These are phyloP conservation scores for Hirschfeldia incana DNA, from an alignment of 345 rosid species.

Conservation along the genomic window DNA sequence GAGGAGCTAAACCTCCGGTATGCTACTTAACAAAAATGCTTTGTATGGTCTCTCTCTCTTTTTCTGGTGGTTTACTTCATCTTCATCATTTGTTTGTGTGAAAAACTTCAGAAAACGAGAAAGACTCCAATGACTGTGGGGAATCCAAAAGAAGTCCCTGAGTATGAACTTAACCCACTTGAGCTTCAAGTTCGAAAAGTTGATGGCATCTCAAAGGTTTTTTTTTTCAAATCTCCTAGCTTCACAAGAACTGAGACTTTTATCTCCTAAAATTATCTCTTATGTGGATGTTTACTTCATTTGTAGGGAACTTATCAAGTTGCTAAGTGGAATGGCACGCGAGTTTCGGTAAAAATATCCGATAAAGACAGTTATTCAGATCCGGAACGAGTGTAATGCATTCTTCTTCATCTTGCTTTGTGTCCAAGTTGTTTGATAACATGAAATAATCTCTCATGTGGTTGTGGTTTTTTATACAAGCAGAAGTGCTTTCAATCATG, in stretches of 20 bases:
- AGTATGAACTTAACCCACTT: constrained; percentile 89
- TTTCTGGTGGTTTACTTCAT: background rate
- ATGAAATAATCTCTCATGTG: background rate
- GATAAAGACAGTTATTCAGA: constrained; percentile 71
- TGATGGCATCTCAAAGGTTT: constrained; percentile 81
- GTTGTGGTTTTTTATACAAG: constrained; percentile 9
- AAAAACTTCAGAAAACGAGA: constrained; percentile 66
- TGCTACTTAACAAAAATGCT: background rate
- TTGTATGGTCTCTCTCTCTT: background rate
- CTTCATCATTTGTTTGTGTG: constrained; percentile 12
- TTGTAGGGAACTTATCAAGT: constrained; percentile 90
- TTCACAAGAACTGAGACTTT: background rate
- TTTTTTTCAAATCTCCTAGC: background rate
- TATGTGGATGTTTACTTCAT: background rate
- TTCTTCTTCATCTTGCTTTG: constrained; percentile 10
- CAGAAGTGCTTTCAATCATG: constrained; percentile 84
- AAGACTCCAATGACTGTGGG: constrained; percentile 94
- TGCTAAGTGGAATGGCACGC: constrained; percentile 98
- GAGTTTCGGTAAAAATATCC: constrained; percentile 86
- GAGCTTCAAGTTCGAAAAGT: constrained; percentile 88
- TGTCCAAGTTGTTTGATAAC: background rate
- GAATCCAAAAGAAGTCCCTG: constrained; percentile 90
- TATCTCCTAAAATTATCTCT: background rate
- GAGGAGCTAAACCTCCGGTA: constrained; percentile 93
- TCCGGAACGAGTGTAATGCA: constrained; percentile 67